Percentiles rank a stretch among this genome's conserved stretches.
These are phyloP conservation scores for Cystofilobasidium ferigula DNA, from an alignment of 768 basidiomycete species.

Conservation along the genomic window DNA sequence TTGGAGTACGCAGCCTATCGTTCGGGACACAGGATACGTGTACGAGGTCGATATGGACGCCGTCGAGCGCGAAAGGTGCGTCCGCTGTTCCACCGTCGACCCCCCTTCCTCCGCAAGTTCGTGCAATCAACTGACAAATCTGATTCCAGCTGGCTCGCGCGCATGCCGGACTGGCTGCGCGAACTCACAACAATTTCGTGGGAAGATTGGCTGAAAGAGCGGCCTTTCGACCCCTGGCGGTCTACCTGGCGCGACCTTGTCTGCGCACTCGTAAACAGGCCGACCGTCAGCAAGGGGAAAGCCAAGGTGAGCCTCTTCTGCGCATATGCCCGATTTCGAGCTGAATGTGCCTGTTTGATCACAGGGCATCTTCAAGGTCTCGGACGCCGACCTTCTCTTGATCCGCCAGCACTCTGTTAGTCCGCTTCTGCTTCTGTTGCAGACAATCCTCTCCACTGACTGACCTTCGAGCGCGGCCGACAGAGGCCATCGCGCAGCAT, in stretches of 20 bases:
- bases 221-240: background rate
- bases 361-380: background rate
- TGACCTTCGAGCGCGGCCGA: too few relatives aligned
- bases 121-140: background rate
- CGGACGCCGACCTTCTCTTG: background rate
- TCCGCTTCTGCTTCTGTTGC: too few relatives aligned
- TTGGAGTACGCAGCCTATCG: background rate
- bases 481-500: too few relatives aligned
- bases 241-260: background rate
- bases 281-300: background rate
- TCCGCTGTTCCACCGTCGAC: too few relatives aligned
- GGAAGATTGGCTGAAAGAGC: background rate
- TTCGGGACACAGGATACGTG: background rate
- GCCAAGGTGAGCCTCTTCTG: conserved; percentile 2
- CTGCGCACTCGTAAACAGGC: background rate
- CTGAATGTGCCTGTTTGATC: too few relatives aligned
- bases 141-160: background rate
- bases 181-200: background rate
- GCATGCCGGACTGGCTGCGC: background rate
- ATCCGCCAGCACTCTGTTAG: background rate
- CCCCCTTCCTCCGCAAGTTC: background rate
- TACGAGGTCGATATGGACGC: background rate
- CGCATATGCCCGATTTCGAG: too few relatives aligned
- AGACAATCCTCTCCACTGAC: too few relatives aligned
- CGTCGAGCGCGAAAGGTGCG: background rate